phyloP scores from a whole-genome alignment of 768 basidiomycete species.

The Cyclocybe aegerita region DNA sequence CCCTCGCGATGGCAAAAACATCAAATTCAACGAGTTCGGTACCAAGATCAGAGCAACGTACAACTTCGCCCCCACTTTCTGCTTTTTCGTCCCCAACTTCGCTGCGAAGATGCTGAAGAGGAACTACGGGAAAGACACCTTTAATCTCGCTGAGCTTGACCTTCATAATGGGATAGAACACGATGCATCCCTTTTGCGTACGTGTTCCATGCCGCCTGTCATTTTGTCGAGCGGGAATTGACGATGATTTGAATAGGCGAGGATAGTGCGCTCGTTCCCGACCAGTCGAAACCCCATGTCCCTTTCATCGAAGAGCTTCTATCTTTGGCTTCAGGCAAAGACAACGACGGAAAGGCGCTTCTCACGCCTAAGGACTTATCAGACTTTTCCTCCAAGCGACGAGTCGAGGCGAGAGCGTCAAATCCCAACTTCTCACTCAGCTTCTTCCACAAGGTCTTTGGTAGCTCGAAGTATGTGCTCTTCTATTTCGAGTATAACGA shows the following conservation, averaged over 20 bases:
- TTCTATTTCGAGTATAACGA: background rate
- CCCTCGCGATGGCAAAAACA: slow-evolving; percentile 65
- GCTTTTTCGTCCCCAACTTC: slow-evolving; percentile 61
- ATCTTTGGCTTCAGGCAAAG: slow-evolving; percentile 56
- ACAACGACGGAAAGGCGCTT: slow-evolving; percentile 40
- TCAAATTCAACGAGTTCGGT: slow-evolving; percentile 56
- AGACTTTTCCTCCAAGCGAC: slow-evolving; percentile 55
- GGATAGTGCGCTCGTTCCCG: slow-evolving; percentile 41
- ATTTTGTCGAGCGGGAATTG: background rate
- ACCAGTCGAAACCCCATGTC: slow-evolving; percentile 54
- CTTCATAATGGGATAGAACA: slow-evolving; percentile 79
- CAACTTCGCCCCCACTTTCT: slow-evolving; percentile 72
- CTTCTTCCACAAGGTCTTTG: slow-evolving; percentile 58
- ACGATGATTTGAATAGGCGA: slow-evolving; percentile 39
- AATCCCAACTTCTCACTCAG: slow-evolving; percentile 60
- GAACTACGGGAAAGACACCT: slow-evolving; percentile 55
- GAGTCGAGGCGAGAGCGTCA: slow-evolving; percentile 47
- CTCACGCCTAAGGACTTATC: slow-evolving; percentile 64
- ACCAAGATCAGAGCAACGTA: slow-evolving; percentile 50
- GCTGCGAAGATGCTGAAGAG: slow-evolving; percentile 58
- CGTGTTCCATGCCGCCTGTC: slow-evolving; percentile 19
- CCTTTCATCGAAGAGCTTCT: slow-evolving; percentile 57
- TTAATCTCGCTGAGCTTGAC: slow-evolving; percentile 67
- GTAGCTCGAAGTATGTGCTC: slow-evolving; percentile 57
- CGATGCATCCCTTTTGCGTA: slow-evolving; percentile 62